Evolutionary conservation across 2,329 filamentous ascomycete species (phyloP).

Genomic region (Monosporascus cannonballus): DNA sequence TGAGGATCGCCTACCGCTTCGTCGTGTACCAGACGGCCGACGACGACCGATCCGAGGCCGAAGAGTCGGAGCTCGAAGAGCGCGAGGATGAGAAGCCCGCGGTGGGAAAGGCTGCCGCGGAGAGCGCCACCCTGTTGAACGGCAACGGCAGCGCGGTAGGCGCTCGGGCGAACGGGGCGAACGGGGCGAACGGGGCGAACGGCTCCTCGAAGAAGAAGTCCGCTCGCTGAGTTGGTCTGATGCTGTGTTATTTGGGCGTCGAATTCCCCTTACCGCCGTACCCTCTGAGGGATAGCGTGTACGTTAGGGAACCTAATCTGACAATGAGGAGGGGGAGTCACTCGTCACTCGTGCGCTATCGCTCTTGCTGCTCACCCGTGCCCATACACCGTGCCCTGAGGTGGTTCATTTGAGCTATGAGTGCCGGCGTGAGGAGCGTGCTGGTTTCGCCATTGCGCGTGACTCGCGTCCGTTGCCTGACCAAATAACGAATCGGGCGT

Average conservation of each 20-base stretch:
- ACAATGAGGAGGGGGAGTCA: no score
- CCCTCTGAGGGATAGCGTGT: conserved; percentile 3
- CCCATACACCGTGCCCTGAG: no score
- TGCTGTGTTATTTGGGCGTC: no score
- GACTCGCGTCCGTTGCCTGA: no score
- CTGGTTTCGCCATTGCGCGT: no score
- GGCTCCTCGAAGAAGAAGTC: conserved; percentile 17
- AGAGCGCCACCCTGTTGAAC: conserved; percentile 17
- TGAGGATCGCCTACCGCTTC: conserved; percentile 68
- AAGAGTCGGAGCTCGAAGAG: conserved; percentile 56
- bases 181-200: conserved; percentile 10
- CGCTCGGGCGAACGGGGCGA: conserved; percentile 12
- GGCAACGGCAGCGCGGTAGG: conserved; percentile 10
- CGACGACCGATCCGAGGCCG: conserved; percentile 66
- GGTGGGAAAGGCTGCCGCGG: conserved; percentile 23
- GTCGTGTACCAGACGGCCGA: conserved; percentile 53
- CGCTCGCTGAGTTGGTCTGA: conserved; percentile 6
- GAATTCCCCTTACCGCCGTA: no score
- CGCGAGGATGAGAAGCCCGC: conserved; percentile 20
- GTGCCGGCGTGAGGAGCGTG: no score
- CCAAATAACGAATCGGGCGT: no score
- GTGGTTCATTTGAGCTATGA: no score
- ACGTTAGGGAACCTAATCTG: conserved; percentile 8
- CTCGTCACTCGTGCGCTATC: no score
- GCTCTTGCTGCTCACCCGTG: no score